Percentiles rank a stretch among this genome's conserved stretches.
Conservation (phyloP, 768 basidiomycete species). For the Kwoniella heveanensis region DNA sequence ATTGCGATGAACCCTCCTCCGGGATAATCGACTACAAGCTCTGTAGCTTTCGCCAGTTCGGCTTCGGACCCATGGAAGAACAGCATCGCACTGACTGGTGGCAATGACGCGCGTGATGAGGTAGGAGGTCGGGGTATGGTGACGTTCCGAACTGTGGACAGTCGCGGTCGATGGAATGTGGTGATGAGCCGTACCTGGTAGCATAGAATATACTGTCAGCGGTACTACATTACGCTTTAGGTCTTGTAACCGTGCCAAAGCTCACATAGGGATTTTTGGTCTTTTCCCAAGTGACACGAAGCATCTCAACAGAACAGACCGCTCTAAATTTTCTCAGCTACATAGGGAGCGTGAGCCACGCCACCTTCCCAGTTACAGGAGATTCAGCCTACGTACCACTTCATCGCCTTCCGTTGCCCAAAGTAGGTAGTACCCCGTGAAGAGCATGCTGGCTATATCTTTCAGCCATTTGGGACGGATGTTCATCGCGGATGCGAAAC, state of each 20-base stretch:
- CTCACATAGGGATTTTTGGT: slow-evolving; percentile 86
- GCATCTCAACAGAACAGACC: slow-evolving; percentile 92
- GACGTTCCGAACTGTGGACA: slow-evolving; percentile 72
- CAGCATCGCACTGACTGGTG: slow-evolving; percentile 79
- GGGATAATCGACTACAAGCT: slow-evolving; percentile 88
- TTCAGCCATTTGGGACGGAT: slow-evolving; percentile 89
- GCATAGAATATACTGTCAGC: not conserved
- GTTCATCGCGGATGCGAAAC: slow-evolving; percentile 92
- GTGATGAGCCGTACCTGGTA: slow-evolving; percentile 69
- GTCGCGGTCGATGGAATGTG: slow-evolving; percentile 61
- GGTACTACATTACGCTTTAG: no score
- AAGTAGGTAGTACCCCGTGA: slow-evolving; percentile 84
- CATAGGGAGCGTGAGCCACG: not conserved
- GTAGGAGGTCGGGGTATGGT: slow-evolving; percentile 76
- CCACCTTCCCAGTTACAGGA: not conserved
- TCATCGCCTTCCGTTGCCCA: slow-evolving; percentile 92
- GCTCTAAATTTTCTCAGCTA: slow-evolving; percentile 90
- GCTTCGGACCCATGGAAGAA: slow-evolving; percentile 74
- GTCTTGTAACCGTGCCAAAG: no score
- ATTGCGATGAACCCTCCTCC: slow-evolving; percentile 97
- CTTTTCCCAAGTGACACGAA: slow-evolving; percentile 96
- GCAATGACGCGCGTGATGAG: slow-evolving; percentile 67
- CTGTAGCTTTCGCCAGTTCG: slow-evolving; percentile 68
- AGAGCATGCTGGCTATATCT: slow-evolving; percentile 80
- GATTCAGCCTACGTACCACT: slow-evolving; percentile 65